Evolutionary conservation across 441 rosid genomes (phyloP).

Genomic region (Erysimum cheiri): DNA sequence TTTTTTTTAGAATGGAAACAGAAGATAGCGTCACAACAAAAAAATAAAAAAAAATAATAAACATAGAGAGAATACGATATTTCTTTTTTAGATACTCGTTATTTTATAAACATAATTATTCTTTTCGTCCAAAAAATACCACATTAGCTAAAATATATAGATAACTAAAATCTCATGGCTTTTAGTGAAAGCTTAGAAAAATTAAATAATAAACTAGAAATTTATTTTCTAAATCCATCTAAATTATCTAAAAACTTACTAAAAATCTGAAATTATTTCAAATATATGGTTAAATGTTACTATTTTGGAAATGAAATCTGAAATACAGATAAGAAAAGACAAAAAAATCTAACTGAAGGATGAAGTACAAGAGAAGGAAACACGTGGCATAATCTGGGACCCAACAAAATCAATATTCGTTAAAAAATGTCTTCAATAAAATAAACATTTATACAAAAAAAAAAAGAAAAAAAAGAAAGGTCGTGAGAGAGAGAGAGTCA

Average conservation of each 20-base stretch:
- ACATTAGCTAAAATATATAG: no score
- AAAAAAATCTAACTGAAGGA: not conserved
- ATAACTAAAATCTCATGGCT: no score
- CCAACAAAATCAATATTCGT: slow-evolving; percentile 25
- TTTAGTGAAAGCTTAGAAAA: no score
- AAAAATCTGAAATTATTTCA: no score
- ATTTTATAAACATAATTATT: slow-evolving; percentile 15
- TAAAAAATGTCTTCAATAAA: slow-evolving; percentile 2
- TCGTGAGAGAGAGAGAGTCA: slow-evolving; percentile 24
- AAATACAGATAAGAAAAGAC: not conserved
- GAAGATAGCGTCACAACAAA: no score
- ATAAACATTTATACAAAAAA: not conserved
- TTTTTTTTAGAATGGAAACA: no score
- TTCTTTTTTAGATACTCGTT: not conserved
- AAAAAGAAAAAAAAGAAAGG: not conserved
- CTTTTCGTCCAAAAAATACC: not conserved
- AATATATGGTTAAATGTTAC: no score
- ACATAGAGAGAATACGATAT: not conserved
- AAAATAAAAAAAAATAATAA: no score
- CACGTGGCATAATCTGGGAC: slow-evolving; percentile 34
- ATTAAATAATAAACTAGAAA: no score
- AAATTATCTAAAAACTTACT: no score
- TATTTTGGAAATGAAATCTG: not conserved
- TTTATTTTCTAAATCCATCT: no score
- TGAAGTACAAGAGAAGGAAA: slow-evolving; percentile 30